Evolutionary conservation across 495 filamentous ascomycete species (phyloP).

Genomic region (Penicillium fimorum): DNA sequence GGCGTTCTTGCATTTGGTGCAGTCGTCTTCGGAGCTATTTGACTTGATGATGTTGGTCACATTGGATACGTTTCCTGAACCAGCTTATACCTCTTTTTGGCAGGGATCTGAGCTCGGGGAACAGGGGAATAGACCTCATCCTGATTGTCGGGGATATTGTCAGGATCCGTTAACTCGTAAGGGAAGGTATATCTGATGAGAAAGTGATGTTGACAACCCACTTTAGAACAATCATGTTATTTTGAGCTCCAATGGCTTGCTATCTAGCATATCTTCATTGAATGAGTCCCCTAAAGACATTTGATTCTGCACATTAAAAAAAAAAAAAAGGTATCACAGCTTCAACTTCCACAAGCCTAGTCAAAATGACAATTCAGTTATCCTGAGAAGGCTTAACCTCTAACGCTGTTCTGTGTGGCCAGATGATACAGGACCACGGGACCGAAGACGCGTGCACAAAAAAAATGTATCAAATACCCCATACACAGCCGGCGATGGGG

Average conservation of each 20-base stretch:
- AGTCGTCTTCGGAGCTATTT: slow-evolving; percentile 38
- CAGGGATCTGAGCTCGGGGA: slow-evolving; percentile 40
- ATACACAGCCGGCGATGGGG: slow-evolving; percentile 44
- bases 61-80: slow-evolving; percentile 40
- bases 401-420: background rate
- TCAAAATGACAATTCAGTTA: background rate
- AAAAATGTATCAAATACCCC: slow-evolving; percentile 30
- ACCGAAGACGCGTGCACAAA: background rate
- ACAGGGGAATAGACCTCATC: slow-evolving; percentile 53
- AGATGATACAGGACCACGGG: background rate
- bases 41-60: slow-evolving; percentile 47
- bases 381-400: background rate
- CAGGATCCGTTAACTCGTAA: slow-evolving; percentile 54
- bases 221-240: background rate
- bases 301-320: background rate
- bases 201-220: background rate
- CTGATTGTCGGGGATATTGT: slow-evolving; percentile 47
- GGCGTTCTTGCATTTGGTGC: slow-evolving; percentile 53
- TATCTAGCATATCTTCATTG: background rate
- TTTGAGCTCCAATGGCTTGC: background rate
- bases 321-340: background rate
- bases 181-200: slow-evolving; percentile 21
- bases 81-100: slow-evolving; percentile 38
- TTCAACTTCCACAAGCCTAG: background rate
- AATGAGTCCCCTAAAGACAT: background rate